Evolutionary conservation across 2,329 filamentous ascomycete genomes (phyloP).

Genomic region (Tympanopsis confertula): DNA sequence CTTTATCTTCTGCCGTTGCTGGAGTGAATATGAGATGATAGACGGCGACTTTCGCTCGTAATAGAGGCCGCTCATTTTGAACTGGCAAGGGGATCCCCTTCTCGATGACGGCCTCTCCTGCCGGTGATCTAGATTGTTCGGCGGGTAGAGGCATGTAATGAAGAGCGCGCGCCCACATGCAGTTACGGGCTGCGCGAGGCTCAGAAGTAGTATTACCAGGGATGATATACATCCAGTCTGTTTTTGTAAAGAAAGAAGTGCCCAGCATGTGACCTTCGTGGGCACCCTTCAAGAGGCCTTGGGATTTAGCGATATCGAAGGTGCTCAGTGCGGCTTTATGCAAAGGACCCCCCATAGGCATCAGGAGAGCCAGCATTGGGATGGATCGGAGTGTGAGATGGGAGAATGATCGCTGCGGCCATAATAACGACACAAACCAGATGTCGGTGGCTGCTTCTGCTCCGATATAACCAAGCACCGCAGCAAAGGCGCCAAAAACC

Average conservation of each 20-base stretch:
- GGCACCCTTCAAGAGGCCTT: constrained; percentile 7
- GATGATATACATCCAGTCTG: constrained; percentile 3
- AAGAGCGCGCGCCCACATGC: constrained; percentile 7
- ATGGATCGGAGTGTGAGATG: constrained; percentile 2
- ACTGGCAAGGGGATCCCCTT: not conserved
- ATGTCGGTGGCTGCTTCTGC: constrained; percentile 6
- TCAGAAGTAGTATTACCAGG: constrained; percentile 1
- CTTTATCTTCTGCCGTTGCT: constrained; percentile 3
- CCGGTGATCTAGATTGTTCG: not conserved
- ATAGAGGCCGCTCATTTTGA: too few relatives aligned
- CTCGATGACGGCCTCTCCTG: not conserved
- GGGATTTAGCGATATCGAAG: constrained; percentile 5
- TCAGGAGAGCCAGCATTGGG: constrained; percentile 4
- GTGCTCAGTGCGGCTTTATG: constrained; percentile 7
- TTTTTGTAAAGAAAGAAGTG: constrained; percentile 6
- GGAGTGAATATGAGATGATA: constrained; percentile 3
- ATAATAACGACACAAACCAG: constrained; percentile 8
- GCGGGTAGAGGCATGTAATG: constrained; percentile 3
- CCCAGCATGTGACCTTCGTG: constrained; percentile 6
- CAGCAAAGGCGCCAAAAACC: constrained; percentile 4
- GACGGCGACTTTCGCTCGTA: constrained; percentile 2
- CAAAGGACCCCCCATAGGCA: constrained; percentile 9
- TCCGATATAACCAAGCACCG: constrained; percentile 9
- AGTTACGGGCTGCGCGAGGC: constrained; percentile 5
- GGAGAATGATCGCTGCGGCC: constrained; percentile 9